Evolutionary conservation across 305 asterid genomes (phyloP).

Genomic region (Lippia alba): DNA sequence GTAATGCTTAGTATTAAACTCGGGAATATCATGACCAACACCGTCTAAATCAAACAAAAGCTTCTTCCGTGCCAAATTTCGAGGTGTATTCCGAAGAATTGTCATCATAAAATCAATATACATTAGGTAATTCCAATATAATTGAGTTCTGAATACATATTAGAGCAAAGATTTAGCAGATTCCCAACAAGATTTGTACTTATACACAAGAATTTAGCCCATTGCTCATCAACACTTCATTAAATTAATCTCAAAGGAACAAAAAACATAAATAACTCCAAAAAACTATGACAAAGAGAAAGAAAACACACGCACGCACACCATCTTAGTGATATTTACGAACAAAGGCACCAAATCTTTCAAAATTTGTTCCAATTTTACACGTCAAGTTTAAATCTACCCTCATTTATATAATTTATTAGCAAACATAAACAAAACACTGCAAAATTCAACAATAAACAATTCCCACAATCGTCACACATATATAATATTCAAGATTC

Average conservation of each 20-base stretch:
- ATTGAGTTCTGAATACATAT: background rate
- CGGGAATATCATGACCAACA: too few species aligned
- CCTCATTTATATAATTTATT: background rate
- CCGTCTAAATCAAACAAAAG: background rate
- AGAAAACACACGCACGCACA: background rate
- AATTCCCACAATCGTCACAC: conserved; percentile 21
- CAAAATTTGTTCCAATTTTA: conserved; percentile 6
- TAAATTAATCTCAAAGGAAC: background rate
- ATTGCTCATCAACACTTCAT: background rate
- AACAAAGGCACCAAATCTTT: conserved; percentile 3
- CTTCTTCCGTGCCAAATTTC: background rate
- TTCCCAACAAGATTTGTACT: conserved; percentile 21
- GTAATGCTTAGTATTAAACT: too few species aligned
- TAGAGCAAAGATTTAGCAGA: conserved; percentile 6
- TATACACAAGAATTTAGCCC: background rate
- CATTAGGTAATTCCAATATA: background rate
- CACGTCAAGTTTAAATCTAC: background rate
- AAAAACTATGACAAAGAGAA: background rate
- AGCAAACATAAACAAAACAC: conserved; percentile 10
- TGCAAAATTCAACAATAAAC: background rate
- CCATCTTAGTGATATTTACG: background rate
- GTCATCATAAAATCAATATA: conserved; percentile 8
- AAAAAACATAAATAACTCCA: background rate
- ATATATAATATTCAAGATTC: background rate
- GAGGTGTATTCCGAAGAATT: background rate